phyloP scores from a whole-genome alignment of 208 protist species.

The Naegleria lovaniensis region DNA sequence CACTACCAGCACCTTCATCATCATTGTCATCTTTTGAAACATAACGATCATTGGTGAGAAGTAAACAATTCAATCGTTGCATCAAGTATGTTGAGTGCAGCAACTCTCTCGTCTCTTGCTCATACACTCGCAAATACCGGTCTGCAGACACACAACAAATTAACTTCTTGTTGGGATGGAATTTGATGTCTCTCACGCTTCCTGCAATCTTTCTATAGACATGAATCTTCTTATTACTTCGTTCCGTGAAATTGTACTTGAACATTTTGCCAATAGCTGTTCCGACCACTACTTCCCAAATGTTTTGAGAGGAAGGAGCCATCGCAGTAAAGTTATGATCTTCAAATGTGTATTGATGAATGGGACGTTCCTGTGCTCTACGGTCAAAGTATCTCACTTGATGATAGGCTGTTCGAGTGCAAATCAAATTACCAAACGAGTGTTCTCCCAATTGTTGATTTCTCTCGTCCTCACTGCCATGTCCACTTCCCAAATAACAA shows the following conservation, averaged over 20 bases:
- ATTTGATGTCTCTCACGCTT: background rate
- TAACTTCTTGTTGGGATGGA: background rate
- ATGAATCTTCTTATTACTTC: background rate
- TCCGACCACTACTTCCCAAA: background rate
- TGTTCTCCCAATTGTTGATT: background rate
- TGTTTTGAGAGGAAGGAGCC: background rate
- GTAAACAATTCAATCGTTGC: background rate
- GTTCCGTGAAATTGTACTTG: background rate
- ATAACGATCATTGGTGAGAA: background rate
- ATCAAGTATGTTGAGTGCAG: background rate
- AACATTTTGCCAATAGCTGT: background rate
- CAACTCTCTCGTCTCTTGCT: background rate
- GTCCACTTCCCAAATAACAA: background rate
- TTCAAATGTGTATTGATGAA: slow-evolving; percentile 25
- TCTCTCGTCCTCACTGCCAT: background rate
- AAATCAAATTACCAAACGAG: slow-evolving; percentile 50
- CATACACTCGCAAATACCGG: background rate
- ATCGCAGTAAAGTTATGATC: background rate
- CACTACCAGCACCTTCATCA: background rate
- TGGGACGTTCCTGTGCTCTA: slow-evolving; percentile 57
- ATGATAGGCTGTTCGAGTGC: slow-evolving; percentile 62
- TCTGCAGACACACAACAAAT: background rate
- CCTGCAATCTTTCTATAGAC: background rate
- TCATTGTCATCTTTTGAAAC: background rate
- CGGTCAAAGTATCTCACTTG: slow-evolving; percentile 71